Evolutionary conservation across 306 rosid genomes (phyloP).

Genomic region (Acacia acuminata): DNA sequence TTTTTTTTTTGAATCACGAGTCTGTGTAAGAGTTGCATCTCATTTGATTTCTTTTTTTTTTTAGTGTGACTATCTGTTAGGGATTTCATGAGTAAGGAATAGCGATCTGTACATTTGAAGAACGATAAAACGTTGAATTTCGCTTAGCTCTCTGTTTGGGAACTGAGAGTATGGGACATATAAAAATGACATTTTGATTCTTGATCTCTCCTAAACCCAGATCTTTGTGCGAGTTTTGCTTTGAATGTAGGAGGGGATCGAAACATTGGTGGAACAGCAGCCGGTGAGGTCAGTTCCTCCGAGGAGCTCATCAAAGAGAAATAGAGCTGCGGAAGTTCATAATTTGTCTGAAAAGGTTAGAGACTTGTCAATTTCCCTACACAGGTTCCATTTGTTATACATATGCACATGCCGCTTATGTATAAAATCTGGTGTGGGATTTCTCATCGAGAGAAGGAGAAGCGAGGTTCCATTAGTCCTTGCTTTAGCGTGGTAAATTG

Average conservation of each 20-base stretch:
- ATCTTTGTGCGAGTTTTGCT: constrained; percentile 25
- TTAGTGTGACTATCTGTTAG: too few species aligned
- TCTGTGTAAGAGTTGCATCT: too few species aligned
- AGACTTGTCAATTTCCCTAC: neutral
- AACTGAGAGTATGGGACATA: neutral
- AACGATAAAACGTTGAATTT: neutral
- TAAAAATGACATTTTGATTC: neutral
- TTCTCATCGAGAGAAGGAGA: constrained; percentile 84
- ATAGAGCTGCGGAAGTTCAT: constrained; percentile 98
- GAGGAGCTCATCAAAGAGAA: constrained; percentile 80
- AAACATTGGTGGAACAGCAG: constrained; percentile 60
- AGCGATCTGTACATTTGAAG: too few species aligned
- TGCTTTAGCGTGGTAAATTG: neutral
- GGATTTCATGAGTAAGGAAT: too few species aligned
- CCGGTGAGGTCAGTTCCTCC: constrained; percentile 43
- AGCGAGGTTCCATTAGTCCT: constrained; percentile 73
- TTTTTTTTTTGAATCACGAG: too few species aligned
- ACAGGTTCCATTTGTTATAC: neutral
- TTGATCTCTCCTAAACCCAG: neutral
- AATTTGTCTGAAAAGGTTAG: constrained; percentile 92
- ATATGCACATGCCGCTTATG: neutral
- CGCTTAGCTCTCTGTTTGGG: constrained; percentile 2
- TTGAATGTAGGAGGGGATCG: constrained; percentile 67
- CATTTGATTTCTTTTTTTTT: too few species aligned
- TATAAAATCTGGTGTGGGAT: constrained; percentile 17